A percentile compares a stretch with the other conserved stretches of the same genome.
phyloP scores from a whole-genome alignment of 2,329 filamentous ascomycete genomes.

The Didymella pomorum region DNA sequence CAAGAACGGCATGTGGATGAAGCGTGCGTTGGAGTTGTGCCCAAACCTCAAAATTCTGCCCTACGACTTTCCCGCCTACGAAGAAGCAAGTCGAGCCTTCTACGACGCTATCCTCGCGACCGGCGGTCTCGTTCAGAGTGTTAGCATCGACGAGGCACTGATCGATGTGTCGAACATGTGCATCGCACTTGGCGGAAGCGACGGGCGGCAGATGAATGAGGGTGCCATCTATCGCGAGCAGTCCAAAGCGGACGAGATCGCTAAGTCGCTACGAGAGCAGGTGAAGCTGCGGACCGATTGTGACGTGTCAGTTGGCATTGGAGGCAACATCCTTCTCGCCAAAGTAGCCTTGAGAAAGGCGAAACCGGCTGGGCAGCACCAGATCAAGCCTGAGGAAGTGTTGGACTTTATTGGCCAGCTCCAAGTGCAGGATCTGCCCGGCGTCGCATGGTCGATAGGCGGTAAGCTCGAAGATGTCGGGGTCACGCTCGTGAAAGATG shows the following conservation, averaged over 20 bases:
- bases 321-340: constrained; percentile 86
- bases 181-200: constrained; percentile 69
- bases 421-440: constrained; percentile 82
- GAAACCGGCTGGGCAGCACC: constrained; percentile 92
- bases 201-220: constrained; percentile 71
- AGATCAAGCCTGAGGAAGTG: constrained; percentile 82
- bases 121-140: constrained; percentile 88
- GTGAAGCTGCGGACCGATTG: constrained; percentile 82
- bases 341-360: constrained; percentile 90
- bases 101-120: constrained; percentile 83
- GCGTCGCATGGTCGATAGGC: constrained; percentile 89
- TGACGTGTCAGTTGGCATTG: constrained; percentile 90
- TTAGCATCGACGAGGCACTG: constrained; percentile 95
- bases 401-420: constrained; percentile 79
- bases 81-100: constrained; percentile 86
- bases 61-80: constrained; percentile 94
- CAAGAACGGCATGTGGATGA: constrained; percentile 99
- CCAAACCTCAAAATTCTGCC: constrained; percentile 88
- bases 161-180: constrained; percentile 81
- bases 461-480: constrained; percentile 88
- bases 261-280: constrained; percentile 68
- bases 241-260: constrained; percentile 76
- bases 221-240: constrained; percentile 80
- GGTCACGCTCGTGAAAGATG: constrained; percentile 81
- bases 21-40: constrained; percentile 81